Evolutionary conservation across 352 stramenopile species (phyloP), one percentile per base, ranked within the genome.

Genomic region (Thraustotheca clavata): DNA sequence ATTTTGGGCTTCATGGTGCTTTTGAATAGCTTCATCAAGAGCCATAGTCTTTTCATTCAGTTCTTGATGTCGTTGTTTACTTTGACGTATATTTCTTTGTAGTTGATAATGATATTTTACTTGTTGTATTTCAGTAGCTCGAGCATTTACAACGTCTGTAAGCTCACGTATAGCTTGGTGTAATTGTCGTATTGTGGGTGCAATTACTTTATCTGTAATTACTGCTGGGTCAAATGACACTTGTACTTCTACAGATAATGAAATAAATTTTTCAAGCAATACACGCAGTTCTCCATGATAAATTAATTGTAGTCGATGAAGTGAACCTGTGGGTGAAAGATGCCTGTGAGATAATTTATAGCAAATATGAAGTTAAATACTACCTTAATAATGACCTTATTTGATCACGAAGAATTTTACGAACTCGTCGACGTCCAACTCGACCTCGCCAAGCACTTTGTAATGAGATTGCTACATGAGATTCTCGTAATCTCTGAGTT

Each of bases 311-410:
- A 90, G 62, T 6, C 79, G 77, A 68, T 88, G 74, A 4, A 90
- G 69, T 32, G 77, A 80, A 4, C 81, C 79, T 0, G 73, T 86
- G 0, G 81, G 81, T 1, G 79, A 77, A 36, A 90, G 60, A n/a
- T 54, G 38, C 38, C 55, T 62, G 18, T 38, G 9, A 12, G 16
- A 16, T 50, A 33, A 11, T 11, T 35, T 20, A 32, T 6, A 60
- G 8, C 4, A 16, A 16, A 43, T 8, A 3, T 60, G 24, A 18
- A 16, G 32, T 8, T 12, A 26, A 20, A 62, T 22, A n/a, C 9
- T 67, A 73, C 12, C 72, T 67, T 0, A 90, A 60, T 14, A 85
- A 63, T 24, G 60, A 27, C 22, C 81, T 70, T 5, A 90, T 47
- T 22, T 74, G 65, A 1, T 76, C 60, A 46, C 84, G 70, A 4